phyloP scores from a whole-genome alignment of 1,139 yeast species.

The Diutina catenulata region DNA sequence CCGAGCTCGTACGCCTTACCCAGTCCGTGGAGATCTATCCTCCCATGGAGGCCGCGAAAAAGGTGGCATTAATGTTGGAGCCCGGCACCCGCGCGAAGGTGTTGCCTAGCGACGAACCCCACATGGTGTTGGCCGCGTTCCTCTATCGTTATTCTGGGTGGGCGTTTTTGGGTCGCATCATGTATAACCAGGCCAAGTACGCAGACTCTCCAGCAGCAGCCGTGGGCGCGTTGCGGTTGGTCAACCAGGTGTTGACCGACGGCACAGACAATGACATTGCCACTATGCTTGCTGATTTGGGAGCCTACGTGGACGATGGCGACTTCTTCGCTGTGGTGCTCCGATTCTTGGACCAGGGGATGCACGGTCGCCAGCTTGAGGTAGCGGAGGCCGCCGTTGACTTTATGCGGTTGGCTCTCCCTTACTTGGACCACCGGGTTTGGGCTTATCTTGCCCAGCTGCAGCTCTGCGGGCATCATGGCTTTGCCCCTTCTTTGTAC shows the following conservation, averaged over 20 bases:
- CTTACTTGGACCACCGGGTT: conserved; percentile 49
- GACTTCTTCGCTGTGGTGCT: conserved; percentile 63
- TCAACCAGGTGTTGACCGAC: conserved; percentile 32
- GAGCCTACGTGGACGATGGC: conserved; percentile 48
- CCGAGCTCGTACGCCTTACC: conserved; percentile 36
- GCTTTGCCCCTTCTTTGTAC: conserved; percentile 47
- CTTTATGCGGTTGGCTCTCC: conserved; percentile 38
- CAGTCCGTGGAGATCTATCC: conserved; percentile 32
- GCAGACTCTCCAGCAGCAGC: conserved; percentile 29
- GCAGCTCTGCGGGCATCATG: conserved; percentile 59
- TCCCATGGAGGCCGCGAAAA: conserved; percentile 36
- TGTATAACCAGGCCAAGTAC: conserved; percentile 47
- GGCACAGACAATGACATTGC: conserved; percentile 30
- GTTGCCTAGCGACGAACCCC: conserved; percentile 33
- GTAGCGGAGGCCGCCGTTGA: conserved; percentile 37
- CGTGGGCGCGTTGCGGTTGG: conserved; percentile 37
- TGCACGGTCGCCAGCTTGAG: conserved; percentile 40
- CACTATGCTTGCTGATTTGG: conserved; percentile 41
- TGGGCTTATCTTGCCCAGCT: conserved; percentile 74
- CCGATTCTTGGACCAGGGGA: conserved; percentile 55
- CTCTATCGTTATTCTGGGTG: conserved; percentile 73
- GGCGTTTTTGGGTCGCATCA: conserved; percentile 68
- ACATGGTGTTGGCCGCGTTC: conserved; percentile 53
- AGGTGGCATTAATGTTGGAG: conserved; percentile 30
- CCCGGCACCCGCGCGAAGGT: conserved; percentile 63